phyloP scores from a whole-genome alignment of 768 basidiomycete species.

The Naganishia vaughanmartiniae region DNA sequence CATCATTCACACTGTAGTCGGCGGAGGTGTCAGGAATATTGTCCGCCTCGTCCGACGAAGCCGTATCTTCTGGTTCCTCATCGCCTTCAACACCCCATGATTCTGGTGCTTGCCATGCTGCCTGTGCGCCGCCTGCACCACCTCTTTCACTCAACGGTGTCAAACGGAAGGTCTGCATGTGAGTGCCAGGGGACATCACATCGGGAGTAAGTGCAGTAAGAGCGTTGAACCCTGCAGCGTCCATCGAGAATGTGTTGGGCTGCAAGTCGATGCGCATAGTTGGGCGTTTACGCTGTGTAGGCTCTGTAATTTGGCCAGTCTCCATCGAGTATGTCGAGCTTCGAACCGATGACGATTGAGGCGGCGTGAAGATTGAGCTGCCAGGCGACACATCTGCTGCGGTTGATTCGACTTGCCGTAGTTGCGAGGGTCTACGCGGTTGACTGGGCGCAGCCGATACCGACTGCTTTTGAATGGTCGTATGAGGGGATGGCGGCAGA shows the following conservation, averaged over 20 bases:
- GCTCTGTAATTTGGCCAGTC: not conserved
- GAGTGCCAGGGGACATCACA: conserved; percentile 24
- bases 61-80: conserved; percentile 44
- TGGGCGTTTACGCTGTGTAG: not conserved
- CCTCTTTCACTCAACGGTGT: conserved; percentile 48
- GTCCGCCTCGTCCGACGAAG: conserved; percentile 37
- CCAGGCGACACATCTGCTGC: conserved; percentile 1
- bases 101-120: conserved; percentile 56
- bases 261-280: conserved; percentile 22
- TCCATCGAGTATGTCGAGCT: conserved; percentile 49
- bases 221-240: conserved; percentile 9
- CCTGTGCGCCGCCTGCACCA: conserved; percentile 51
- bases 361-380: not conserved
- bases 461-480: conserved; percentile 34
- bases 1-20: not conserved
- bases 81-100: conserved; percentile 57
- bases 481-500: conserved; percentile 27
- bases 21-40: conserved; percentile 1
- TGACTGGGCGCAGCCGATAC: conserved; percentile 43
- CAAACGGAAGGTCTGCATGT: conserved; percentile 16
- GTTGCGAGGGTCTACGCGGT: conserved; percentile 50
- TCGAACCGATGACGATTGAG: conserved; percentile 35
- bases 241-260: conserved; percentile 17
- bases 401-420: conserved; percentile 46
- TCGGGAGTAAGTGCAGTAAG: conserved; percentile 15